Percentiles rank a stretch among this genome's conserved stretches.
These are phyloP conservation scores for Claviceps africana DNA, from an alignment of 2,329 filamentous ascomycete genomes.

Conservation along the genomic window DNA sequence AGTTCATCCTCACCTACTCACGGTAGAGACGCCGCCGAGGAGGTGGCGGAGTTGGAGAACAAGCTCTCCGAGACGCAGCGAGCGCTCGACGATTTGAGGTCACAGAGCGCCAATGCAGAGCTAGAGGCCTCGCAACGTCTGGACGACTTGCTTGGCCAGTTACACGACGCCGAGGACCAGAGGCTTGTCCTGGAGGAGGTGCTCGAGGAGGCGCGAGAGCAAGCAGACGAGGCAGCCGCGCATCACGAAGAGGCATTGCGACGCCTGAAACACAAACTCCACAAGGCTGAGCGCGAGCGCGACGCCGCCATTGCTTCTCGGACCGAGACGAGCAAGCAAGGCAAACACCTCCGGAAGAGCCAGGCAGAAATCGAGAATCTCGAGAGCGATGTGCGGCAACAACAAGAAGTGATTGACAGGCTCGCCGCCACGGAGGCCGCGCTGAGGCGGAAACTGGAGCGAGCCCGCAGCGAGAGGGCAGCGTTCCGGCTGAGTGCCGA, in stretches of 20 bases:
- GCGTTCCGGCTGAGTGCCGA: conserved; percentile 39
- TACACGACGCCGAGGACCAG: conserved; percentile 45
- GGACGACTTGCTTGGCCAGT: conserved; percentile 37
- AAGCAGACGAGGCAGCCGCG: conserved; percentile 32
- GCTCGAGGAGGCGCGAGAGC: conserved; percentile 38
- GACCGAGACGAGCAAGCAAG: conserved; percentile 35
- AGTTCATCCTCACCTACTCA: conserved; percentile 33
- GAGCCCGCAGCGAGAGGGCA: conserved; percentile 51
- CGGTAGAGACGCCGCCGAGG: conserved; percentile 38
- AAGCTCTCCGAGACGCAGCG: conserved; percentile 48
- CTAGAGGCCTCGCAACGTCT: conserved; percentile 26
- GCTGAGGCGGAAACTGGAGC: conserved; percentile 53
- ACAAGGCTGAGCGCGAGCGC: conserved; percentile 36
- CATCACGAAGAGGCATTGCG: conserved; percentile 30
- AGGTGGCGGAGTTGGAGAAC: conserved; percentile 43
- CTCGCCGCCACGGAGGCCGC: conserved; percentile 42
- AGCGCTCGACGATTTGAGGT: conserved; percentile 39
- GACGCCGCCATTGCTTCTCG: conserved; percentile 18
- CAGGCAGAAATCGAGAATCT: conserved; percentile 54
- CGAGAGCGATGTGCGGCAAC: conserved; percentile 57
- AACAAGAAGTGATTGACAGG: conserved; percentile 49
- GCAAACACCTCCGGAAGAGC: conserved; percentile 46
- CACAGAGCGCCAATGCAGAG: conserved; percentile 36
- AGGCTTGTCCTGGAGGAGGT: conserved; percentile 44
- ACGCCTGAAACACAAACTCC: conserved; percentile 34